These are phyloP conservation scores for Neocallimastix lanati DNA, from an alignment of 192 early-diverging fungal species.

Conservation along the genomic window DNA sequence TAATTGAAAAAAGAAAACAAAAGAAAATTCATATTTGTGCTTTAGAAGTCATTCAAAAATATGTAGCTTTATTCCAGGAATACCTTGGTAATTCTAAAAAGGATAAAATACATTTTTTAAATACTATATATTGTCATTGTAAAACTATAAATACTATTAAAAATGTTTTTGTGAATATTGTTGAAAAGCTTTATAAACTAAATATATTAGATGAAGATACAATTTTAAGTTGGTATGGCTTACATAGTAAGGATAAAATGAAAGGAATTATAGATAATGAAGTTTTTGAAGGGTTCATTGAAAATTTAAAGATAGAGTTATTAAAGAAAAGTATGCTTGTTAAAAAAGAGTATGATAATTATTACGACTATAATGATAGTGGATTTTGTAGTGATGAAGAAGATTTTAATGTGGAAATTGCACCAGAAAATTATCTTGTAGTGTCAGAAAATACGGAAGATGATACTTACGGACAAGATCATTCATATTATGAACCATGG, in stretches of 20 bases:
- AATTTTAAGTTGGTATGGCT: not conserved
- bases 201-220: not conserved
- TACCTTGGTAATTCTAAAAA: not conserved
- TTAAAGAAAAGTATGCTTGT: not conserved
- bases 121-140: not conserved
- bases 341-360: not conserved
- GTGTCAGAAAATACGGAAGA: not conserved
- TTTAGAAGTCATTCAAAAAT: not conserved
- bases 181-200: not conserved
- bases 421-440: not conserved
- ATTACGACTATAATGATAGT: not conserved
- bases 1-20: not conserved
- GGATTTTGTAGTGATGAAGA: not conserved
- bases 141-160: not conserved
- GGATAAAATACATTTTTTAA: not conserved
- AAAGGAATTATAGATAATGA: not conserved
- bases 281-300: not conserved
- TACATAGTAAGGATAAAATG: not conserved
- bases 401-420: not conserved
- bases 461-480: not conserved
- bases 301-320: not conserved
- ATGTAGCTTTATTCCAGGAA: not conserved
- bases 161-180: not conserved
- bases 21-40: not conserved
- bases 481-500: not conserved